Conservation (phyloP, 148 eudicot genomes). For the Silene conica region DNA sequence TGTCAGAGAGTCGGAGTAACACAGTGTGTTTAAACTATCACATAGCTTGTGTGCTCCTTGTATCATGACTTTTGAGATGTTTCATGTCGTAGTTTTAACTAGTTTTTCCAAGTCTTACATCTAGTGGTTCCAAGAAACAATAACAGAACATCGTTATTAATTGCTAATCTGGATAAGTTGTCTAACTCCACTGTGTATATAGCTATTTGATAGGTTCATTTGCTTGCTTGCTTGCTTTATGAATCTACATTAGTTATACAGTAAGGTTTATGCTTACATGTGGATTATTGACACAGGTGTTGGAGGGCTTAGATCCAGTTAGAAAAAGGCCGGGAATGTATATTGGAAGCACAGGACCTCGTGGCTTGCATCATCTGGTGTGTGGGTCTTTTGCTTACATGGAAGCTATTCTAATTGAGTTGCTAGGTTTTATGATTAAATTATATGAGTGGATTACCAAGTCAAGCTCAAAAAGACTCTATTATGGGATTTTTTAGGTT, state of each 20-base stretch:
- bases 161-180: too few species aligned
- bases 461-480: conserved; percentile 8
- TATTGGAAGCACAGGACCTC: conserved; percentile 96
- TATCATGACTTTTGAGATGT: background rate
- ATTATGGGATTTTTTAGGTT: conserved; percentile 43
- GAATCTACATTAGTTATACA: conserved; percentile 25
- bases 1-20: too few species aligned
- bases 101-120: too few species aligned
- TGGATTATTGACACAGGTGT: conserved; percentile 33
- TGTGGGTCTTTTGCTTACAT: conserved; percentile 8
- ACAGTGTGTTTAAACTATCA: background rate
- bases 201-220: background rate
- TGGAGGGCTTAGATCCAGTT: conserved; percentile 95
- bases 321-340: conserved; percentile 99
- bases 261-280: background rate
- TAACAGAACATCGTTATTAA: too few species aligned
- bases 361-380: conserved; percentile 97
- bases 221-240: conserved; percentile 6
- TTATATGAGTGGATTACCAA: background rate
- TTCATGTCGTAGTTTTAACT: background rate
- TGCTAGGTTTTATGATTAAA: background rate
- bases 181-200: background rate
- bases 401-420: background rate
- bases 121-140: too few species aligned
- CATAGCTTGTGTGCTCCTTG: background rate